These are phyloP conservation scores for Chrysanthemum makinoi DNA, from an alignment of 129 eudicot species.

Conservation along the genomic window DNA sequence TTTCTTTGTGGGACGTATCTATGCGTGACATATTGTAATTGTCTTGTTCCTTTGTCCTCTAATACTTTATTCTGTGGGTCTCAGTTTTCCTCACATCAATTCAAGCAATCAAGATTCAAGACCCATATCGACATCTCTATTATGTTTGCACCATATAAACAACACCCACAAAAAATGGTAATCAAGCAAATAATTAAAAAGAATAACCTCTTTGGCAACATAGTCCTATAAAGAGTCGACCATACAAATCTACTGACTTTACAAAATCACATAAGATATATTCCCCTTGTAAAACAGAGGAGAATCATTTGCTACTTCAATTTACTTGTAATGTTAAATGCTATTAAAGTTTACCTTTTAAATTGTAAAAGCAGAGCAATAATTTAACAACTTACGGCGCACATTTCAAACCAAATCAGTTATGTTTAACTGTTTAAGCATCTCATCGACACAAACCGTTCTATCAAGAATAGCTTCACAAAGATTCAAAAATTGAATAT, in stretches of 20 bases:
- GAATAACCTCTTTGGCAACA: conserved; percentile 4
- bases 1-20: conserved; percentile 4
- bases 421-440: conserved; percentile 3
- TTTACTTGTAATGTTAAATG: not conserved
- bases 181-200: not conserved
- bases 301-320: conserved; percentile 9
- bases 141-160: not conserved
- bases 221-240: not conserved
- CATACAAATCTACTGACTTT: too few species aligned
- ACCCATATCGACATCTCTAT: conserved; percentile 17
- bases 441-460: not conserved
- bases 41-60: conserved; percentile 4
- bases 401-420: not conserved
- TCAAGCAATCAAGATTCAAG: conserved; percentile 21
- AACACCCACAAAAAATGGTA: not conserved
- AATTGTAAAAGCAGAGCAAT: too few species aligned
- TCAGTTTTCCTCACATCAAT: conserved; percentile 6
- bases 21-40: not conserved
- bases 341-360: too few species aligned
- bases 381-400: too few species aligned
- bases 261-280: too few species aligned
- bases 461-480: not conserved
- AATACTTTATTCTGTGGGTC: not conserved
- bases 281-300: not conserved
- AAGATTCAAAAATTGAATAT: not conserved